These are phyloP conservation scores for Albugo candida DNA, from an alignment of 352 stramenopile species.

Conservation along the genomic window DNA sequence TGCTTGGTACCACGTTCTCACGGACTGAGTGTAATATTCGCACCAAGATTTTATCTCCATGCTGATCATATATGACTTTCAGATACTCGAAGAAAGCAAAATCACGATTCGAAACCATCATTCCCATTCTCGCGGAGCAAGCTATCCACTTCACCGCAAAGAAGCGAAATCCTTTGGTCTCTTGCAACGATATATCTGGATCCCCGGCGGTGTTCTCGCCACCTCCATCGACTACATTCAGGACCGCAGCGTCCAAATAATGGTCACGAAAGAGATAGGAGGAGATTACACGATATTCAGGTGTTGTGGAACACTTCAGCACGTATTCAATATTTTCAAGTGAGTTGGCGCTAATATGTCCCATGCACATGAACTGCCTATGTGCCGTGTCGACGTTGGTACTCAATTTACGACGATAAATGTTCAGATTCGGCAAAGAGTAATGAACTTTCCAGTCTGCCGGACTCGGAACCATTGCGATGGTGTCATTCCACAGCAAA, in stretches of 20 bases:
- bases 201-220: constrained; percentile 13
- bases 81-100: constrained; percentile 29
- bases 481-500: too few relatives aligned
- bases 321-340: constrained; percentile 30
- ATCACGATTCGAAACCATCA: constrained; percentile 27
- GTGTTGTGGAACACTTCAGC: constrained; percentile 23
- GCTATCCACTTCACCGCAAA: constrained; percentile 31
- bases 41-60: constrained; percentile 19
- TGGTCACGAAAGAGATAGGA: constrained; percentile 20
- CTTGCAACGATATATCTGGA: neutral
- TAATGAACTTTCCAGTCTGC: constrained; percentile 32
- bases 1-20: constrained; percentile 21
- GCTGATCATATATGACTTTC: constrained; percentile 12
- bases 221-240: constrained; percentile 14
- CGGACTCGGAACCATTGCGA: too few relatives aligned
- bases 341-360: neutral
- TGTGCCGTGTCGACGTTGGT: too few relatives aligned
- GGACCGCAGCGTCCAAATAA: constrained; percentile 22
- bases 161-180: constrained; percentile 15
- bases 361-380: too few relatives aligned
- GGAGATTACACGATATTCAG: constrained; percentile 25
- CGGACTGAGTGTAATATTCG: constrained; percentile 38
- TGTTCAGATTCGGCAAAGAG: constrained; percentile 23
- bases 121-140: constrained; percentile 19
- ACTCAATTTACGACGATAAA: constrained; percentile 16